Conservation (phyloP, 2,329 filamentous ascomycete genomes). For the Phoma sp. region DNA sequence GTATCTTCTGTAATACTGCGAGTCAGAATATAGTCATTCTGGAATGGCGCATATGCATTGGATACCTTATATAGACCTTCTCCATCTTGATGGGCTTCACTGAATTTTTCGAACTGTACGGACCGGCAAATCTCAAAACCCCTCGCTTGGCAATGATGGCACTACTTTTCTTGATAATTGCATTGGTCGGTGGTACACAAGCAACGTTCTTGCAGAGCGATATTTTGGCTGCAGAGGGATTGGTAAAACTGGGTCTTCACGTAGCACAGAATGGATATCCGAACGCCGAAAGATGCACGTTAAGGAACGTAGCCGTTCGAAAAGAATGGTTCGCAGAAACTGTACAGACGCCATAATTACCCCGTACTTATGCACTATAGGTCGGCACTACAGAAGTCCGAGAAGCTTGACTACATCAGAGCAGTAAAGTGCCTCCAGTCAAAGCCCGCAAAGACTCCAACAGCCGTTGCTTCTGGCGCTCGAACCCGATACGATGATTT, state of each 20-base stretch:
- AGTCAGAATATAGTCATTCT: no score
- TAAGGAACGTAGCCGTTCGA: conserved; percentile 49
- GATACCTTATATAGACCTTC: no score
- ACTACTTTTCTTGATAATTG: no score
- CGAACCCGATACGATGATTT: conserved; percentile 43
- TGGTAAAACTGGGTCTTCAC: conserved; percentile 43
- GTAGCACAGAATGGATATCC: conserved; percentile 31
- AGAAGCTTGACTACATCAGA: conserved; percentile 37
- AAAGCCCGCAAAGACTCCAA: conserved; percentile 34
- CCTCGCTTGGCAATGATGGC: no score
- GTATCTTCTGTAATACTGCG: no score
- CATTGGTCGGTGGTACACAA: neutral
- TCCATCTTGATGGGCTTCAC: no score
- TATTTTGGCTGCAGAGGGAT: conserved; percentile 40
- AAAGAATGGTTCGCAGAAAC: conserved; percentile 50
- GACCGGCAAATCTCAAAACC: no score
- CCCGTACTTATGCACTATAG: conserved; percentile 8
- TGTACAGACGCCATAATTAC: neutral
- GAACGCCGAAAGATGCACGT: conserved; percentile 39
- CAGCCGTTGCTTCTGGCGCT: conserved; percentile 31
- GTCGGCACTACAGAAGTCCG: conserved; percentile 21
- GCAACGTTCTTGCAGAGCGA: conserved; percentile 34
- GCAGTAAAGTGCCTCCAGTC: conserved; percentile 39
- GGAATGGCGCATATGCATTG: no score
- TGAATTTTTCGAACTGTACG: neutral